These are phyloP conservation scores for Vinca minor DNA, from an alignment of 257 asterid genomes.

Conservation along the genomic window DNA sequence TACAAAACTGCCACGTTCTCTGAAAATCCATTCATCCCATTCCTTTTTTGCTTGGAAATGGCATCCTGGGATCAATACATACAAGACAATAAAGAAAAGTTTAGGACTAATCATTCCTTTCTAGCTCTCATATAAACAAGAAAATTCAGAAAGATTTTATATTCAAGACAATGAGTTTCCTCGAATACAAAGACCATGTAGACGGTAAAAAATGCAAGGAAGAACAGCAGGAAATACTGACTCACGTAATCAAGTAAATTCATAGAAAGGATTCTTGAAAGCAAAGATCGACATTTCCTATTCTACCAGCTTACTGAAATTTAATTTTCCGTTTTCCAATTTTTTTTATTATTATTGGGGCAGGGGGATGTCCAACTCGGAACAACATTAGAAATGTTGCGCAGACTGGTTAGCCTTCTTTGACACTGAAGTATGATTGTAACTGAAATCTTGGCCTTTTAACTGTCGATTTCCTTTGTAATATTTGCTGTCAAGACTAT, in stretches of 20 bases:
- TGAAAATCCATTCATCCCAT: slow-evolving; percentile 26
- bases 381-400: too few species aligned
- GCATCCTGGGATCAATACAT: slow-evolving; percentile 31
- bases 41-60: slow-evolving; percentile 30
- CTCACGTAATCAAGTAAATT: not conserved
- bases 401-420: too few species aligned
- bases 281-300: too few species aligned
- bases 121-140: not conserved
- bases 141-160: not conserved
- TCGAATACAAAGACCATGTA: not conserved
- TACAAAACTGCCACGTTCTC: slow-evolving; percentile 26
- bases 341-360: too few species aligned
- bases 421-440: slow-evolving; percentile 4
- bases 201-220: too few species aligned
- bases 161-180: not conserved
- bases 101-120: slow-evolving; percentile 8
- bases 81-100: slow-evolving; percentile 19
- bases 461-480: too few species aligned
- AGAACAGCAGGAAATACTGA: not conserved
- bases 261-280: too few species aligned
- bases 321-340: too few species aligned
- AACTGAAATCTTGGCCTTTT: not conserved
- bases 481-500: too few species aligned
- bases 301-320: too few species aligned
- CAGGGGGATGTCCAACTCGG: too few species aligned